These are phyloP conservation scores for Blastomyces emzantsi DNA, from an alignment of 2,329 filamentous ascomycete species.

Conservation along the genomic window DNA sequence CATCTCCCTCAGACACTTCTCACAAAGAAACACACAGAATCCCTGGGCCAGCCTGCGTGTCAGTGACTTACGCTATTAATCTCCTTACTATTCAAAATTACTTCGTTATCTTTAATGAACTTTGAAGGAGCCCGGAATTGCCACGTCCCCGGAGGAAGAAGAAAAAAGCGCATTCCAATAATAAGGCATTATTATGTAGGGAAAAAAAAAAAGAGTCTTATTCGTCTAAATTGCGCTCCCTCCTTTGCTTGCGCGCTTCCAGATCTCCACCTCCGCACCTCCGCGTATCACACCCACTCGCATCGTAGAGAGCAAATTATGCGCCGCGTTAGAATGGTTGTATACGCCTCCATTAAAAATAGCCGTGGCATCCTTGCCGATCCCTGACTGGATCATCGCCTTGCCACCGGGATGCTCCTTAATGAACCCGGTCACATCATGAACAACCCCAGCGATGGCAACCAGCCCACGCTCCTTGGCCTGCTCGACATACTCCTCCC, in stretches of 20 bases:
- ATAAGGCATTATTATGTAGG: neutral
- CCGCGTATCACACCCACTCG: conserved; percentile 75
- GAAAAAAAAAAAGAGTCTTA: neutral
- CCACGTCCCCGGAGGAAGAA: neutral
- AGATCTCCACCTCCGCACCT: conserved; percentile 82
- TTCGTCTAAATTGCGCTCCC: neutral
- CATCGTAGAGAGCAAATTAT: conserved; percentile 82
- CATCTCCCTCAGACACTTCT: too few species aligned
- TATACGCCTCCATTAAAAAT: conserved; percentile 89
- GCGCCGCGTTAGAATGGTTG: conserved; percentile 76
- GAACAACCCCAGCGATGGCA: conserved; percentile 71
- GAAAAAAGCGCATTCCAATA: neutral
- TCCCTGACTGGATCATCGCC: conserved; percentile 68
- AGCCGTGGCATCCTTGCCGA: conserved; percentile 83
- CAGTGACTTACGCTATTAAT: too few species aligned
- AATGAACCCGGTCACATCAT: conserved; percentile 75
- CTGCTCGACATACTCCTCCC: conserved; percentile 74
- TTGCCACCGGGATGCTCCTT: conserved; percentile 83
- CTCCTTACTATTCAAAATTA: too few species aligned
- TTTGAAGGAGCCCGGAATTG: neutral
- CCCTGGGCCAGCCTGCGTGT: too few species aligned
- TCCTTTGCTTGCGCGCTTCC: conserved; percentile 62
- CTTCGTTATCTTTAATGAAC: neutral
- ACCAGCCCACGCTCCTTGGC: conserved; percentile 59
- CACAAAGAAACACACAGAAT: too few species aligned